Base-by-base conservation (phyloP, 805 yeast genomes). In the Schizosaccharomyces octosporus region DNA sequence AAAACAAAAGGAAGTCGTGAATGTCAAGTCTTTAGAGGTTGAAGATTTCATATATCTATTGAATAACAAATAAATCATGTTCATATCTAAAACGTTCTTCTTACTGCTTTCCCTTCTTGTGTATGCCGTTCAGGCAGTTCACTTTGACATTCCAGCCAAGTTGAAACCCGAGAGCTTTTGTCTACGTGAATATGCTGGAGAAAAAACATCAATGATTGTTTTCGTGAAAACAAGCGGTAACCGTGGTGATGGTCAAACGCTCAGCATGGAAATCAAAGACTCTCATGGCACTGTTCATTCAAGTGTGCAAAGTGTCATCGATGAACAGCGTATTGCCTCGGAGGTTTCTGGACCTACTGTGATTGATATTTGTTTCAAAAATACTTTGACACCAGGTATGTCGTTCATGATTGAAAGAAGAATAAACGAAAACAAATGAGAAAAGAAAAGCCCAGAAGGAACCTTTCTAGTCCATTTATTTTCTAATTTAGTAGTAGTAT, bases 141-240 rank as follows among this genome's bases (percentile, higher is more conserved):
- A 32, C 43, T 57, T 57, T 41, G 43, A 36, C 19, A 32, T 57
- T 21, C 42, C 27, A 7, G 60, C 60, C 31, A 9, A 36, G 21
- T 6, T 13, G 31, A 57, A 31, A 7, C 60, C 60, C 17, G 39
- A 73, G 41, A 89, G 90, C 45, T 80, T 83, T 63, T 93, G 98
- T 76, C 79, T 93, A 65, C 85, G 98, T 71, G 97, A 93, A 71
- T 90, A 90, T 69, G 94, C 86, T 62, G 75, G 79, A 59, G 85
- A 81, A 66, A 89, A 87, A 63, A 90, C 87, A 70, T 73, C 89
- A 66, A 97, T 90, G 32, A 95, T 90, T 58, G 85, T 89, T 63
- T 84, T 83, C 65, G 79, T 87, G 67, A 78, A 80, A 63, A 79
- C 95, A 9, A 76, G 79, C 66, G 97, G 97, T 43, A 69, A 75